A percentile compares a stretch with the other conserved stretches of the same genome.
These are phyloP conservation scores for Epichloe festucae DNA, from an alignment of 2,329 filamentous ascomycete genomes.

Conservation along the genomic window DNA sequence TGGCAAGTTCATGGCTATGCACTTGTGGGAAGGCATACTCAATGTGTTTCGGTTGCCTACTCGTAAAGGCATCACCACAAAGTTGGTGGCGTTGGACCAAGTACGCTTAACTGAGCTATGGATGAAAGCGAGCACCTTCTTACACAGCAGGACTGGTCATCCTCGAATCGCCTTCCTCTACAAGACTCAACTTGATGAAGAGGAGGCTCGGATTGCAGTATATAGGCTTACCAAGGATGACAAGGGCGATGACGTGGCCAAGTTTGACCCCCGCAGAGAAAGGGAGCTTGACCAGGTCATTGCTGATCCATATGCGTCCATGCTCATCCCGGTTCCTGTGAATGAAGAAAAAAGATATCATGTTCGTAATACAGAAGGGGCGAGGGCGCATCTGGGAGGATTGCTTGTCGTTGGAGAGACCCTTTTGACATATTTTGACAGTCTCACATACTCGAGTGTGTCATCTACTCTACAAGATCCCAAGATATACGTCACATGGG, in stretches of 20 bases:
- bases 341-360: constrained; percentile 48
- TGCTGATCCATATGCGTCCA: constrained; percentile 41
- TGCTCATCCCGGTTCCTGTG: constrained; percentile 50
- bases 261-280: constrained; percentile 42
- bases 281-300: constrained; percentile 41
- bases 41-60: constrained; percentile 39
- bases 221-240: constrained; percentile 48
- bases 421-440: constrained; percentile 73
- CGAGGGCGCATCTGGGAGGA: constrained; percentile 51
- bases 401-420: constrained; percentile 69
- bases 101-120: constrained; percentile 46
- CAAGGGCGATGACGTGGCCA: constrained; percentile 37
- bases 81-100: constrained; percentile 38
- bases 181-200: constrained; percentile 36
- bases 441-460: constrained; percentile 54
- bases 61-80: constrained; percentile 30
- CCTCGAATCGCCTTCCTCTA: constrained; percentile 47
- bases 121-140: constrained; percentile 43
- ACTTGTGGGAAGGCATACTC: constrained; percentile 48
- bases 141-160: constrained; percentile 44
- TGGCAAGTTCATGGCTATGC: constrained; percentile 44
- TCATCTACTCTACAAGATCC: constrained; percentile 55
- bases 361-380: constrained; percentile 38
- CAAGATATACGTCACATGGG: constrained; percentile 87
- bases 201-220: constrained; percentile 42